Evolutionary conservation across 2,329 filamentous ascomycete species (phyloP).

Genomic region (Knoxdaviesia proteae): DNA sequence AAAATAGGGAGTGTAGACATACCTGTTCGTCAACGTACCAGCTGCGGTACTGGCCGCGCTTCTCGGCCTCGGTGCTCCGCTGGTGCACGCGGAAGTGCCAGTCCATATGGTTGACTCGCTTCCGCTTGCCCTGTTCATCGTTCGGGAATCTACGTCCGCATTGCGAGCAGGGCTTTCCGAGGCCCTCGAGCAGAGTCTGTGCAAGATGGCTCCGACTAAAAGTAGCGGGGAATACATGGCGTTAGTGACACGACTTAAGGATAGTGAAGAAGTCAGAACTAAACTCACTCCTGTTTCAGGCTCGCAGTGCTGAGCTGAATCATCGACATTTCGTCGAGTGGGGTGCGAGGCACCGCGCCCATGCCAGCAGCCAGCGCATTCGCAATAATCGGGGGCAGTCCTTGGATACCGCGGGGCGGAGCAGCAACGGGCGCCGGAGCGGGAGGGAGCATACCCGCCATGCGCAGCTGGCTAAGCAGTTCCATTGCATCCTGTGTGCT

Average conservation of each 20-base stretch:
- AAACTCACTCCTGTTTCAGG: slow-evolving; percentile 46
- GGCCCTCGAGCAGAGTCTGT: slow-evolving; percentile 53
- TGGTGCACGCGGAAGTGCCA: slow-evolving; percentile 96
- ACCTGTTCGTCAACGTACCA: slow-evolving; percentile 87
- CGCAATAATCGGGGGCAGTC: slow-evolving; percentile 12
- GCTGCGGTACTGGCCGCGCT: slow-evolving; percentile 71
- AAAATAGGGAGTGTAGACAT: slow-evolving; percentile 14
- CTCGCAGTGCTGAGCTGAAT: slow-evolving; percentile 40
- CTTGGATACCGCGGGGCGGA: slow-evolving; percentile 11
- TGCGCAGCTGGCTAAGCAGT: slow-evolving; percentile 45
- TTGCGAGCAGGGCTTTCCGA: slow-evolving; percentile 73
- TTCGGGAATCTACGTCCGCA: slow-evolving; percentile 74
- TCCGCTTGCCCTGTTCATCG: slow-evolving; percentile 57
- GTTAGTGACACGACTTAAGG: neutral
- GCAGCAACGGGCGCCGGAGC: slow-evolving; percentile 12
- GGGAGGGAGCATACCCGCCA: slow-evolving; percentile 41
- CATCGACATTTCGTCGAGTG: slow-evolving; percentile 6
- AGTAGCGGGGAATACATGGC: slow-evolving; percentile 7
- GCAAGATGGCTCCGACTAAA: slow-evolving; percentile 29
- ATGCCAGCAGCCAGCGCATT: slow-evolving; percentile 14
- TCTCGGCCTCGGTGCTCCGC: slow-evolving; percentile 67
- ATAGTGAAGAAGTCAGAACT: neutral
- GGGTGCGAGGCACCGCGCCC: slow-evolving; percentile 3
- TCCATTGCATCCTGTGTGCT: slow-evolving; percentile 28
- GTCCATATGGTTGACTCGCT: slow-evolving; percentile 84